Evolutionary conservation across 495 filamentous ascomycete species (phyloP).

Genomic region (Thermothielavioides terrestris): DNA sequence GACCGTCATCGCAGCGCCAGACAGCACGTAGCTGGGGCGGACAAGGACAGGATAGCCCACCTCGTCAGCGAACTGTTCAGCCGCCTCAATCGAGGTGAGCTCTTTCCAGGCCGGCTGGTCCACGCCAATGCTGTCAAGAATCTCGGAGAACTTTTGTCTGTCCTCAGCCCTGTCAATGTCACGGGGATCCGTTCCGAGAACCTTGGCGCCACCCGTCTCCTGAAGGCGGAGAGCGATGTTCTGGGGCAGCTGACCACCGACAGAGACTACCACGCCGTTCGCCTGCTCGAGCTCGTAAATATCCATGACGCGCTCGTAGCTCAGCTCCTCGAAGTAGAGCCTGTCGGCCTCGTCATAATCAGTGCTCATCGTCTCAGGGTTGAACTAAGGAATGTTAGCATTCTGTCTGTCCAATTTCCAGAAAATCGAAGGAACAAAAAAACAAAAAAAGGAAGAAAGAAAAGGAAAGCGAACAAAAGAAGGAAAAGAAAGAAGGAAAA

Average conservation of each 20-base stretch:
- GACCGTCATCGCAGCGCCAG: slow-evolving; percentile 98
- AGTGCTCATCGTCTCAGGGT: slow-evolving; percentile 81
- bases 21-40: slow-evolving; percentile 93
- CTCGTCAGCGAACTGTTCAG: slow-evolving; percentile 73
- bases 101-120: slow-evolving; percentile 98
- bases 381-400: slow-evolving; percentile 42
- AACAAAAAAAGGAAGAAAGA: slow-evolving; percentile 11
- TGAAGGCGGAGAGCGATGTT: slow-evolving; percentile 96
- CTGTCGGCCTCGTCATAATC: slow-evolving; percentile 93
- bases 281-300: slow-evolving; percentile 92
- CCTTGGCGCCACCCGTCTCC: slow-evolving; percentile 76
- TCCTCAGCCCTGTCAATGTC: slow-evolving; percentile 98
- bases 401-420: neutral
- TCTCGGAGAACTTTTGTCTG: slow-evolving; percentile 96
- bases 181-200: slow-evolving; percentile 83
- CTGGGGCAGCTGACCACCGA: slow-evolving; percentile 92
- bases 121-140: slow-evolving; percentile 87
- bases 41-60: slow-evolving; percentile 93
- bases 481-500: neutral
- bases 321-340: slow-evolving; percentile 94
- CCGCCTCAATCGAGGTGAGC: slow-evolving; percentile 81
- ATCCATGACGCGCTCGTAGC: slow-evolving; percentile 97
- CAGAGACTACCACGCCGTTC: slow-evolving; percentile 84
- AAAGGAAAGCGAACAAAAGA: neutral
- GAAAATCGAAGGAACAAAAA: neutral